These are phyloP conservation scores for Pseudisothecium myosuroides DNA, from an alignment of 225 moss, liverwort and hornwort genomes.

Conservation along the genomic window DNA sequence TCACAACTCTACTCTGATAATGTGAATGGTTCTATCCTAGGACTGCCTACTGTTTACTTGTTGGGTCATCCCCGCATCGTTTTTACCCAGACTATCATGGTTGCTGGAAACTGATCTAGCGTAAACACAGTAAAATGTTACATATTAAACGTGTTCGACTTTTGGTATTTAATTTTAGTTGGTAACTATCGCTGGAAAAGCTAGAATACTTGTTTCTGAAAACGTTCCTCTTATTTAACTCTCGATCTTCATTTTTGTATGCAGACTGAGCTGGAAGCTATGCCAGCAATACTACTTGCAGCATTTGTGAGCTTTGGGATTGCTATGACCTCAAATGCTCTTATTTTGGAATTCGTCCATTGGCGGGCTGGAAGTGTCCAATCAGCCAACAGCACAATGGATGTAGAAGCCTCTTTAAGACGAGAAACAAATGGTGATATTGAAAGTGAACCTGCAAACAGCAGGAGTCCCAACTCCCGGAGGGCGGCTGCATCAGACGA, in stretches of 20 bases:
- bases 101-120: not conserved
- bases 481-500: not conserved
- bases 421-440: not conserved
- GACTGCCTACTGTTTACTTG: not conserved
- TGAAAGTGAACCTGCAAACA: not conserved
- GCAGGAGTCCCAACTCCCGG: not conserved
- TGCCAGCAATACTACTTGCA: conserved; percentile 19
- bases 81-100: not conserved
- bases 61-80: not conserved
- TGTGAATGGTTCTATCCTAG: not conserved
- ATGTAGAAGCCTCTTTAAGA: not conserved
- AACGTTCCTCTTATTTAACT: not conserved
- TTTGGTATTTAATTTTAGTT: not conserved
- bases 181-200: not conserved
- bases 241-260: not conserved
- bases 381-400: not conserved
- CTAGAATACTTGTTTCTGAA: not conserved
- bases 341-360: conserved; percentile 21
- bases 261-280: conserved; percentile 20
- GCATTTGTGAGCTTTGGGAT: conserved; percentile 21
- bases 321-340: conserved; percentile 21
- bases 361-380: conserved; percentile 1
- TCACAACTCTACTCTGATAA: not conserved
- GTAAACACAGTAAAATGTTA: not conserved
- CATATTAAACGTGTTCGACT: not conserved